Base-by-base conservation (phyloP, 257 asterid species). In the Scutellaria barbata region DNA sequence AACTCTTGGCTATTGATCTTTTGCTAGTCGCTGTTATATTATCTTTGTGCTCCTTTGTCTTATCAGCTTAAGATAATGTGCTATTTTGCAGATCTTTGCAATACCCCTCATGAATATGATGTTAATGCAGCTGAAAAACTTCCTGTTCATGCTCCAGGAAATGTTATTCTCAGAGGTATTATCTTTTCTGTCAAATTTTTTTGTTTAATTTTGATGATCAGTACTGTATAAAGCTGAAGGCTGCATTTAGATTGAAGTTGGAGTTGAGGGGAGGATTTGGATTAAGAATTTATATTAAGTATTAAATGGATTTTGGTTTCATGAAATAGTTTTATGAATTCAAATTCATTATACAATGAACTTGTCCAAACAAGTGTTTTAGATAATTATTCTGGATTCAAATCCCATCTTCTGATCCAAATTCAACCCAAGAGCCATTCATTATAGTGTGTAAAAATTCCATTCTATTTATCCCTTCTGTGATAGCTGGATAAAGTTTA, bases 91-190 rank as follows among this genome's bases (percentile, higher is more conserved):
- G 98, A 85, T 63, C 74, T 85, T 51, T 75, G 81, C 59, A 70
- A 80, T 77, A 73, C 62, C 16, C 70, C 89, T 66, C 72, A 81
- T 20, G 89, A 77, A 71, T 64, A 37, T 63, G 85, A 86, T 59
- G 76, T 76, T 66, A 86, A 76, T 73, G 71, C 77, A 39, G 83
- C 73, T 40, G 80, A 82, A 77, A 80, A 78, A 69, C 90, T 0
- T 30, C 92, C 86, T 55, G 85, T 82, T 64, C 87, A 76, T 39
- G 78, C 92, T 39, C 77, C 70, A 11, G 81, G 72, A 76, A 89
- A 86, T 78, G 82, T 91, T 64, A 81, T 87, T 72, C 81, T 94
- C 72, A 89, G 80, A 90, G 97, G 97, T 91, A 46, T 12, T 66
- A 8, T n/a, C 3, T 8, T 76, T 14, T 18, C 35, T 41, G 40